Conservation (phyloP, 2,329 filamentous ascomycete genomes). For the Dactylonectria estremocensis region DNA sequence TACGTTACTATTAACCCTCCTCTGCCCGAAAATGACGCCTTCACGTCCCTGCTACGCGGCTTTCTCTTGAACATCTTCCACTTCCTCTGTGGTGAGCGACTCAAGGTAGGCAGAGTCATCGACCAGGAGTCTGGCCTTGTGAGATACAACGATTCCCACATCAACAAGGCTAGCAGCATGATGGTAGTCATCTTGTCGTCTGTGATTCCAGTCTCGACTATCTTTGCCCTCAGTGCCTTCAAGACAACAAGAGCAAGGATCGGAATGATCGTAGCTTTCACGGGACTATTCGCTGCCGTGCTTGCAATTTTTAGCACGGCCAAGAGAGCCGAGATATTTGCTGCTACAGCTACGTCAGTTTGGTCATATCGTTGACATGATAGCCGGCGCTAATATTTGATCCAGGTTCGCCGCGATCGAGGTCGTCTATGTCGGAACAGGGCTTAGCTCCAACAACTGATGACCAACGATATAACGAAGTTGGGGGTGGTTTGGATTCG, state of each 20-base stretch:
- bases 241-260: neutral
- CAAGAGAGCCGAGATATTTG: neutral
- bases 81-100: neutral
- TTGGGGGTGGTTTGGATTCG: no score
- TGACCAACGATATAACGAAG: no score
- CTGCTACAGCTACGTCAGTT: neutral
- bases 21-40: neutral
- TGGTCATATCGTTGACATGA: neutral
- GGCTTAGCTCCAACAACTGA: no score
- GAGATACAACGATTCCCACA: neutral
- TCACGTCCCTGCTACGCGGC: neutral
- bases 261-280: neutral
- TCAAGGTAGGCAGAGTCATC: neutral
- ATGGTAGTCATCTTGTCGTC: neutral
- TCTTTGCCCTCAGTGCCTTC: neutral
- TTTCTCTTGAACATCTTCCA: neutral
- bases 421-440: neutral
- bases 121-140: neutral
- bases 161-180: neutral
- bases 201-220: neutral
- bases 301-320: neutral
- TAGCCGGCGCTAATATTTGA: neutral
- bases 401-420: neutral
- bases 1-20: neutral
- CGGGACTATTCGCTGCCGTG: neutral